phyloP scores from a whole-genome alignment of 768 basidiomycete genomes.

The Termitomyces sp. region DNA sequence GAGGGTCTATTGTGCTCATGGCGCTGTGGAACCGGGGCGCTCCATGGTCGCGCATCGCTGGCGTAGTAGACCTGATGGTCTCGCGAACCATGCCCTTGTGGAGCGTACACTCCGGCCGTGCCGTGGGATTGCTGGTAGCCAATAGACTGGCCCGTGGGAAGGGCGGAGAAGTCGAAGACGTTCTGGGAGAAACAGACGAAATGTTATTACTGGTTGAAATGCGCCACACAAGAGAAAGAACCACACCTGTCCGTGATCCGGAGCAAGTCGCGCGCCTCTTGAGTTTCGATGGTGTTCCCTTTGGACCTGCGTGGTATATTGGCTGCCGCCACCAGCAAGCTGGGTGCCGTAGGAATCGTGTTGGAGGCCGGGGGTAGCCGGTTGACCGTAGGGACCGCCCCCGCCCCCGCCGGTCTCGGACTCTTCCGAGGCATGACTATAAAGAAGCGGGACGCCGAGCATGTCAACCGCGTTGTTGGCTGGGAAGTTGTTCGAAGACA shows the following conservation, averaged over 20 bases:
- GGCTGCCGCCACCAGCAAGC: background rate
- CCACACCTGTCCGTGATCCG: conserved; percentile 6
- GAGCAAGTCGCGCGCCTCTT: background rate
- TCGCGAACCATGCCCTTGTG: background rate
- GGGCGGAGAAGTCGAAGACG: conserved; percentile 6
- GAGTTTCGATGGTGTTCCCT: background rate
- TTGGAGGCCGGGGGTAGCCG: conserved; percentile 5
- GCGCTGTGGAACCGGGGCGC: background rate
- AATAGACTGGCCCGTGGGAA: conserved; percentile 2
- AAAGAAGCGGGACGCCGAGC: conserved; percentile 10
- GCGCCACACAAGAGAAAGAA: conserved; percentile 9
- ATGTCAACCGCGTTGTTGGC: conserved; percentile 2
- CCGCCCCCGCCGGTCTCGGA: conserved; percentile 14
- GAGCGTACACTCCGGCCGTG: background rate
- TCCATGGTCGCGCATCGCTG: background rate
- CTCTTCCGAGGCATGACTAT: conserved; percentile 13
- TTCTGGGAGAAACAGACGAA: background rate
- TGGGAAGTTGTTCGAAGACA: conserved; percentile 1
- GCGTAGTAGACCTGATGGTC: conserved; percentile 4
- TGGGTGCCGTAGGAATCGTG: background rate
- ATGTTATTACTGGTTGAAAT: background rate
- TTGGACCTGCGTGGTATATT: background rate
- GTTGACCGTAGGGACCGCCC: conserved; percentile 7
- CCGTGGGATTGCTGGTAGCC: conserved; percentile 5
- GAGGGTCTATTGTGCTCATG: background rate